These are phyloP conservation scores for Tolypocladium capitatum DNA, from an alignment of 2,329 filamentous ascomycete genomes.

Conservation along the genomic window DNA sequence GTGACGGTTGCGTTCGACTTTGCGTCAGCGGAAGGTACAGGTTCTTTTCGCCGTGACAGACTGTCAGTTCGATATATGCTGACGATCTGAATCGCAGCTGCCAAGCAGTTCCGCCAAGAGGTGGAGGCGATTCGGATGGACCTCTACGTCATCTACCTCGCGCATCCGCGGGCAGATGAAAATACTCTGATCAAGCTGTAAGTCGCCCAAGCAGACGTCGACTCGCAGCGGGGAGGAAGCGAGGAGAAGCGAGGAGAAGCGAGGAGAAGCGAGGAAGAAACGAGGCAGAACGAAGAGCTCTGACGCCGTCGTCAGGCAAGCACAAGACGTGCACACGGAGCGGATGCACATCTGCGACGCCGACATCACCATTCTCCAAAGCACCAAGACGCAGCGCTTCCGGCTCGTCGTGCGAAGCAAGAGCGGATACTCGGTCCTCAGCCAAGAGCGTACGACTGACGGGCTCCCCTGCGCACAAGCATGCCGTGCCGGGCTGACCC, in stretches of 20 bases:
- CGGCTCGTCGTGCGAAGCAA: constrained; percentile 2
- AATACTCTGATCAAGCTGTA: constrained; percentile 1
- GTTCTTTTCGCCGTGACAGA: background rate
- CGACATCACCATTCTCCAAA: constrained; percentile 2
- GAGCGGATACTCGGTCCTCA: constrained; percentile 1
- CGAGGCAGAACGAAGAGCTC: no score
- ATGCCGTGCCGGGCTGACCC: background rate
- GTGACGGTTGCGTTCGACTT: background rate
- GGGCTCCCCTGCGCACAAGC: no score
- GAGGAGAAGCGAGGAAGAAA: no score
- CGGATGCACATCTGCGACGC: constrained; percentile 4
- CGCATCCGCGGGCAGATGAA: background rate
- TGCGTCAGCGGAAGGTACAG: background rate
- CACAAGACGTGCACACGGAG: constrained; percentile 2
- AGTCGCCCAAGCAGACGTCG: background rate
- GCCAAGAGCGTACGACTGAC: background rate
- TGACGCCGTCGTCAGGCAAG: background rate
- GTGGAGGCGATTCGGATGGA: constrained; percentile 3
- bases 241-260: no score
- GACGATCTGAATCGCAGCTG: background rate
- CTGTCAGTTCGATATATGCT: background rate
- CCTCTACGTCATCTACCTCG: constrained; percentile 2
- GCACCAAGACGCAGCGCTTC: background rate
- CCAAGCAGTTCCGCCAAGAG: background rate
- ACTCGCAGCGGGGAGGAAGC: background rate